Evolutionary conservation across 2,329 filamentous ascomycete genomes (phyloP).

Genomic region (Aotearoamyces nothofagi): DNA sequence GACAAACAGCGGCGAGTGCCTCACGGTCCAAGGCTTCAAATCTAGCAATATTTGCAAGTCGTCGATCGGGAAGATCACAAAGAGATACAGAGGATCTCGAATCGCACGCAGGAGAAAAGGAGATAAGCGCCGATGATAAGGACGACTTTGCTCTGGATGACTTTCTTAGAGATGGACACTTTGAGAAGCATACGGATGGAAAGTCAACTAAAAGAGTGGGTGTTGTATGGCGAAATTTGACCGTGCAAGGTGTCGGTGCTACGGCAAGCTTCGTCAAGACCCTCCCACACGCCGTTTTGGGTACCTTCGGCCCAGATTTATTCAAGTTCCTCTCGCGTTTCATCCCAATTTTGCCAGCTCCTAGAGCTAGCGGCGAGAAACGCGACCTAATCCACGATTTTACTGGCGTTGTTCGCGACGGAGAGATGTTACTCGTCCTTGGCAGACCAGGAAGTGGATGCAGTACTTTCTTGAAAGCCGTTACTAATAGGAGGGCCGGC

Average conservation of each 20-base stretch:
- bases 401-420: constrained; percentile 55
- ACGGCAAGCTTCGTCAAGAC: constrained; percentile 52
- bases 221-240: constrained; percentile 62
- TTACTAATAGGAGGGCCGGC: constrained; percentile 38
- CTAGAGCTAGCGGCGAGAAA: constrained; percentile 10
- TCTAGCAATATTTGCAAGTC: no score
- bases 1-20: constrained; percentile 3
- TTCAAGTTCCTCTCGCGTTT: constrained; percentile 59
- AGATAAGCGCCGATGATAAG: no score
- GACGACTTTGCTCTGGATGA: constrained; percentile 52
- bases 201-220: constrained; percentile 63
- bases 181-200: constrained; percentile 56
- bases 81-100: constrained; percentile 10
- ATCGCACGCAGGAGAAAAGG: constrained; percentile 18
- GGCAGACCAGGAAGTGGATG: constrained; percentile 27
- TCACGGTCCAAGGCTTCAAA: neutral
- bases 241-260: constrained; percentile 54
- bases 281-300: constrained; percentile 57
- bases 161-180: constrained; percentile 60
- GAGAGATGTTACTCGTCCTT: constrained; percentile 53
- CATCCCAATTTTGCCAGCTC: constrained; percentile 27
- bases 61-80: no score
- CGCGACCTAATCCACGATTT: constrained; percentile 47
- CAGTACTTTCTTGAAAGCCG: constrained; percentile 36
- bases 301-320: constrained; percentile 68